Evolutionary conservation across 768 basidiomycete species (phyloP).

Genomic region (Termitomyces sp.): DNA sequence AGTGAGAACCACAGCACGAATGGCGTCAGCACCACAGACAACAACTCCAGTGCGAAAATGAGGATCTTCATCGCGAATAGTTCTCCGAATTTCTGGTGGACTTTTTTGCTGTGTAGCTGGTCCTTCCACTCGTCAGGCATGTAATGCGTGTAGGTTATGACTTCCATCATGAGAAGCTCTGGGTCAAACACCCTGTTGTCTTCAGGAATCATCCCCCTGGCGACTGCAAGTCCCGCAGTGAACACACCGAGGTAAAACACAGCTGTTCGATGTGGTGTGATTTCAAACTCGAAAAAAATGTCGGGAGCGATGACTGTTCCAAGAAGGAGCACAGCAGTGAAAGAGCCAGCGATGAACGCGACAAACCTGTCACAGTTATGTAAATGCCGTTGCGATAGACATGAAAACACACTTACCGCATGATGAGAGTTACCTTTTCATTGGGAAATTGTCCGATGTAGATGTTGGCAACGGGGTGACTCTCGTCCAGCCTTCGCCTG

Average conservation of each 20-base stretch:
- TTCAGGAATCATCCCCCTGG: conserved; percentile 93
- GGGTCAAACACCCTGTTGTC: conserved; percentile 94
- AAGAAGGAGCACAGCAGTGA: conserved; percentile 90
- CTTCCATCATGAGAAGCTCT: conserved; percentile 86
- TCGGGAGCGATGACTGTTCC: conserved; percentile 93
- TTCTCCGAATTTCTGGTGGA: conserved; percentile 87
- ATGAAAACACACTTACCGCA: conserved; percentile 60
- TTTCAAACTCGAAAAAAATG: conserved; percentile 88
- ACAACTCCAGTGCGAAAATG: conserved; percentile 82
- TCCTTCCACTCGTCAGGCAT: conserved; percentile 93
- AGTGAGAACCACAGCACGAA: conserved; percentile 93
- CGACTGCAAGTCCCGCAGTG: conserved; percentile 81
- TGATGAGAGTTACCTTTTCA: conserved; percentile 82
- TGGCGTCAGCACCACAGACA: conserved; percentile 91
- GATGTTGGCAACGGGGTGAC: conserved; percentile 85
- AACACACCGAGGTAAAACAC: conserved; percentile 91
- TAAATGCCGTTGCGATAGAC: background rate
- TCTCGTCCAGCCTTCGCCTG: conserved; percentile 77
- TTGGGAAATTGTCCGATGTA: conserved; percentile 99
- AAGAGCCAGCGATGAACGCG: conserved; percentile 94
- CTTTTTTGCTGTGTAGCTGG: conserved; percentile 84
- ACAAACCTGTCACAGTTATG: conserved; percentile 60
- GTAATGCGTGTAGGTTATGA: conserved; percentile 92
- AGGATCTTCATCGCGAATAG: conserved; percentile 91
- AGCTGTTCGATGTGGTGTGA: conserved; percentile 89